Conservation (phyloP, 116 monocot genomes). For the Iris pallida region DNA sequence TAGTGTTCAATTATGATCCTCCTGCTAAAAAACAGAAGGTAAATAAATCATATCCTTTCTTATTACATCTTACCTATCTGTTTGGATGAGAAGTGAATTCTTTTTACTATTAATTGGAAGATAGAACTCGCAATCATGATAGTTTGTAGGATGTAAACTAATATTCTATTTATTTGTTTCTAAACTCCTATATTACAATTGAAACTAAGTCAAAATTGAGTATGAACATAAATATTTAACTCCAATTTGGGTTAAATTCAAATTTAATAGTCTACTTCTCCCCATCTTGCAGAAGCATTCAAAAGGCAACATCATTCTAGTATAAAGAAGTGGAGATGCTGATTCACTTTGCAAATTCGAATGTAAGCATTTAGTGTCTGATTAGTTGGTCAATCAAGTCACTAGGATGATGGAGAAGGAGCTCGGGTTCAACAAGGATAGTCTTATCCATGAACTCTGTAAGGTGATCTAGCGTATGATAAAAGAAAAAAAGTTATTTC, state of each 20-base stretch:
- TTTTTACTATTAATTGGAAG: background rate
- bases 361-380: background rate
- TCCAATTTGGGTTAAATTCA: too few relatives aligned
- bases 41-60: background rate
- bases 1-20: conserved; percentile 45
- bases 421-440: conserved; percentile 44
- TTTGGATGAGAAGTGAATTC: background rate
- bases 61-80: background rate
- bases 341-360: background rate
- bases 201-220: background rate
- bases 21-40: conserved; percentile 59
- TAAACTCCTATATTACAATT: background rate
- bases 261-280: background rate
- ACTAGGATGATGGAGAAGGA: conserved; percentile 24
- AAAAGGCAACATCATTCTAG: too few relatives aligned
- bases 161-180: background rate
- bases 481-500: background rate
- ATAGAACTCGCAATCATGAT: background rate
- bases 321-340: background rate
- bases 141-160: background rate
- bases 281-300: background rate
- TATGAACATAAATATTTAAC: too few relatives aligned
- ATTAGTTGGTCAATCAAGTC: background rate
- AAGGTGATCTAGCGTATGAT: conserved; percentile 35
- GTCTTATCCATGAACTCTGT: conserved; percentile 58